Evolutionary conservation across 208 protist species (phyloP).

Genomic region (Acanthamoeba lenticulata): DNA sequence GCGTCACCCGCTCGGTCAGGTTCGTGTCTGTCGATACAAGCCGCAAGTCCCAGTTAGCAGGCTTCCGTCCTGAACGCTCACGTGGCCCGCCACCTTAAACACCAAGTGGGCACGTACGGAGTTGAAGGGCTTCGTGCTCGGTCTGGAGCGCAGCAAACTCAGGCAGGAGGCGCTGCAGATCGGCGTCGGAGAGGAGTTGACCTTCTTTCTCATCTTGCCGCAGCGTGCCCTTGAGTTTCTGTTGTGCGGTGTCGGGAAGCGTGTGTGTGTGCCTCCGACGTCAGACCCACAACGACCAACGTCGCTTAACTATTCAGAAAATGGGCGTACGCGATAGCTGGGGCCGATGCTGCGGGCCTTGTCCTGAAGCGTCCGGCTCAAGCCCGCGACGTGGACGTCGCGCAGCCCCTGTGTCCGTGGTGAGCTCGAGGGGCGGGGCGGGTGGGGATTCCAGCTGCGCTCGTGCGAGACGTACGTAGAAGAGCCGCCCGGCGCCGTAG

Average conservation of each 20-base stretch:
- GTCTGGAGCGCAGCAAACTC: neutral
- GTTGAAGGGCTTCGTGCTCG: neutral
- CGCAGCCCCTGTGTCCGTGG: neutral
- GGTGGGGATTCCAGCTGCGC: neutral
- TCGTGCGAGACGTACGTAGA: neutral
- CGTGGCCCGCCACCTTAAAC: too few species aligned
- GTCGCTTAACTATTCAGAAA: too few species aligned
- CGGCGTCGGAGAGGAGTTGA: neutral
- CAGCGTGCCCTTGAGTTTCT: conserved; percentile 15
- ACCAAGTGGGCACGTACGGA: neutral
- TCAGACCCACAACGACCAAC: neutral
- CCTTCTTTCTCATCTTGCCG: neutral
- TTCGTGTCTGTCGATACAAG: neutral
- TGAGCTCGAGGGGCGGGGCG: neutral
- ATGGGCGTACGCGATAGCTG: neutral
- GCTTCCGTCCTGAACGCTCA: too few species aligned
- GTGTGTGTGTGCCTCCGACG: neutral
- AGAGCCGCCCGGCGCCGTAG: neutral
- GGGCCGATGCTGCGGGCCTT: neutral
- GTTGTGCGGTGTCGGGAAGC: too few species aligned
- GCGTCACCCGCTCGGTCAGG: neutral
- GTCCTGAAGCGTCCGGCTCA: neutral
- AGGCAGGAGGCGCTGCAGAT: neutral
- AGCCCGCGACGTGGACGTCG: neutral
- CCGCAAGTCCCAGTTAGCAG: too few species aligned